These are phyloP conservation scores for Haematococcus lacustris DNA, from an alignment of 139 green algal species.

Conservation along the genomic window DNA sequence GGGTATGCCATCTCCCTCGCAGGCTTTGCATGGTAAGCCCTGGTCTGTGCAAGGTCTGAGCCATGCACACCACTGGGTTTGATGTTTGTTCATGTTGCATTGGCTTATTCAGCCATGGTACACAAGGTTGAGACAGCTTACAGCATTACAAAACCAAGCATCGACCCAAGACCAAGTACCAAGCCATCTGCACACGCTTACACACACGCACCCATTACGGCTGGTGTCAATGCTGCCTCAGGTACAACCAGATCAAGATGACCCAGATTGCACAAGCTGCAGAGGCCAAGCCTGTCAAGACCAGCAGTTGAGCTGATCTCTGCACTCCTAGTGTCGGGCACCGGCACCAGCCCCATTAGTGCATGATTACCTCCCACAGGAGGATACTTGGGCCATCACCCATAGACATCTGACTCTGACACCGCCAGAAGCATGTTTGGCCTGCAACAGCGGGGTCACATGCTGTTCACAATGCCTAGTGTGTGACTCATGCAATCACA, in stretches of 20 bases:
- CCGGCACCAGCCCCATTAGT: no score
- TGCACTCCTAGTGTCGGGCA: no score
- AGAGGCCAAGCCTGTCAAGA: constrained; percentile 2
- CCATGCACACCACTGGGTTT: background rate
- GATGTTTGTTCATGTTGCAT: background rate
- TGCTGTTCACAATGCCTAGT: no score
- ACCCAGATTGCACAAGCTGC: constrained; percentile 27
- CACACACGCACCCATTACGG: background rate
- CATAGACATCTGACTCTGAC: no score
- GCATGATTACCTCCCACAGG: no score
- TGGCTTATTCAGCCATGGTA: background rate
- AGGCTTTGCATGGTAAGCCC: constrained; percentile 49
- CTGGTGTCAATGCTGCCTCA: background rate
- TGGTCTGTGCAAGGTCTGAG: background rate
- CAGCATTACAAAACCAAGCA: background rate
- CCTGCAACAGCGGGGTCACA: no score
- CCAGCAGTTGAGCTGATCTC: no score
- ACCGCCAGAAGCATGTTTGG: no score
- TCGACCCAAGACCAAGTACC: background rate
- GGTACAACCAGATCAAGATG: constrained; percentile 74
- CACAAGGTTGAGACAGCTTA: background rate
- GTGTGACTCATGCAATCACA: no score
- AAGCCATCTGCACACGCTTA: background rate
- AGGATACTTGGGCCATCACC: no score
- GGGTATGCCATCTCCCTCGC: constrained; percentile 56